A percentile compares a stretch with the other conserved stretches of the same genome.
phyloP scores from a whole-genome alignment of 495 filamentous ascomycete species.

The Aspergillus asperescens region DNA sequence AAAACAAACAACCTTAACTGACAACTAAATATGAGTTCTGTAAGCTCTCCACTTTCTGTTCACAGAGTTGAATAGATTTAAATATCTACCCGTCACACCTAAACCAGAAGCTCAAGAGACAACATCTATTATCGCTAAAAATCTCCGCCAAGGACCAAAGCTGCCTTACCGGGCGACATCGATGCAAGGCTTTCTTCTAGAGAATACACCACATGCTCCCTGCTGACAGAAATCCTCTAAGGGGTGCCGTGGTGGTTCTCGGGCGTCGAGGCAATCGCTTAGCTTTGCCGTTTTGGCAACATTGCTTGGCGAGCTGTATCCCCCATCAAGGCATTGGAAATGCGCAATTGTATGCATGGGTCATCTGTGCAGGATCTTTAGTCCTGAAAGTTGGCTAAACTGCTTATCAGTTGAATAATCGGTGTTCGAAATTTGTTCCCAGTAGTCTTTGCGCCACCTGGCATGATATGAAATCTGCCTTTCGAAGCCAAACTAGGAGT shows the following conservation, averaged over 20 bases:
- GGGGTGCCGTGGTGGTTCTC: not conserved
- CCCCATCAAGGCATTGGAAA: no score
- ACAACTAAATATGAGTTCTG: not conserved
- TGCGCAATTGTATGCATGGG: no score
- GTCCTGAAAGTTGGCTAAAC: no score
- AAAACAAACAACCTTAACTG: no score
- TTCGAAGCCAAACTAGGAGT: no score
- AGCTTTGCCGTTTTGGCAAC: constrained; percentile 1
- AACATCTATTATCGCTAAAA: not conserved
- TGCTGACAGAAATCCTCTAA: not conserved
- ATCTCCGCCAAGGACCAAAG: not conserved
- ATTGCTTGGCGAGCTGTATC: not conserved
- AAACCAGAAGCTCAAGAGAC: not conserved
- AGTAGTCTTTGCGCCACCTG: no score
- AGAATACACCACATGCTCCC: not conserved
- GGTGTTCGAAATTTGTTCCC: no score
- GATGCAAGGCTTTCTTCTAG: not conserved
- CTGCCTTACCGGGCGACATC: not conserved
- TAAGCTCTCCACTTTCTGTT: no score
- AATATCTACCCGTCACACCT: not conserved
- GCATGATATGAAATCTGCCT: no score
- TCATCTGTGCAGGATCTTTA: no score
- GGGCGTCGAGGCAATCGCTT: not conserved
- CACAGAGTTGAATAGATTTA: not conserved
- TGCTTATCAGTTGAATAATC: no score